These are phyloP conservation scores for Aureobasidium mangrovei DNA, from an alignment of 2,329 filamentous ascomycete species.

Conservation along the genomic window DNA sequence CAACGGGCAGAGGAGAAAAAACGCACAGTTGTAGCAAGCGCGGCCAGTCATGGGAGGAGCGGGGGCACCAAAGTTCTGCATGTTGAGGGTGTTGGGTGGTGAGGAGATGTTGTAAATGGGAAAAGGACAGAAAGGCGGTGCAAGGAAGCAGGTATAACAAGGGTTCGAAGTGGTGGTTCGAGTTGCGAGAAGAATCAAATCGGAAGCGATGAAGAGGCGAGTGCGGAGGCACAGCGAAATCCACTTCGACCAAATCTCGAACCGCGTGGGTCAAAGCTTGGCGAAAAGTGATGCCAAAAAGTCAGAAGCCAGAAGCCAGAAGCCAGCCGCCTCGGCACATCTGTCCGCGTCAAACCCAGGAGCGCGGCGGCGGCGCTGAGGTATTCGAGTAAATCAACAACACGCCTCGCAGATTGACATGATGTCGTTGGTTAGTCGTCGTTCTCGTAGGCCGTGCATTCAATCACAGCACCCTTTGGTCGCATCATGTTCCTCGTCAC, in stretches of 20 bases:
- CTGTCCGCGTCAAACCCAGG: too few relatives aligned
- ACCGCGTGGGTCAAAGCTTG: background rate
- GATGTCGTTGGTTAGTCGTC: too few relatives aligned
- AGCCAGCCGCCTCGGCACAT: too few relatives aligned
- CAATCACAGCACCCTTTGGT: background rate
- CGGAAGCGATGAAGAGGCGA: constrained; percentile 4
- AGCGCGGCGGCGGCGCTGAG: too few relatives aligned
- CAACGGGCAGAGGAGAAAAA: background rate
- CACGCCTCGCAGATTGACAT: background rate
- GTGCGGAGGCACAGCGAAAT: constrained; percentile 1
- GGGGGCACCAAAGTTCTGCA: constrained; percentile 38
- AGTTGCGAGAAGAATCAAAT: constrained; percentile 1
- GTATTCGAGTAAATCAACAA: background rate
- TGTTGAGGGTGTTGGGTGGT: constrained; percentile 21
- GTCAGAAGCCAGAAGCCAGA: too few relatives aligned
- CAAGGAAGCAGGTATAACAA: background rate
- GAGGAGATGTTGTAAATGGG: constrained; percentile 11
- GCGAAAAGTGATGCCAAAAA: too few relatives aligned
- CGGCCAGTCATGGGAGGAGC: constrained; percentile 33
- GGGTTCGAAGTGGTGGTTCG: constrained; percentile 1
- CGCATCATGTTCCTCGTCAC: too few relatives aligned
- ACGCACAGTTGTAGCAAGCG: constrained; percentile 53
- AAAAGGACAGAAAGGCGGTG: background rate
- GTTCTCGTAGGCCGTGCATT: background rate
- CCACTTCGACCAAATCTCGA: constrained; percentile 6